Conservation (phyloP, 306 rosid species). For the Comarum palustre region DNA sequence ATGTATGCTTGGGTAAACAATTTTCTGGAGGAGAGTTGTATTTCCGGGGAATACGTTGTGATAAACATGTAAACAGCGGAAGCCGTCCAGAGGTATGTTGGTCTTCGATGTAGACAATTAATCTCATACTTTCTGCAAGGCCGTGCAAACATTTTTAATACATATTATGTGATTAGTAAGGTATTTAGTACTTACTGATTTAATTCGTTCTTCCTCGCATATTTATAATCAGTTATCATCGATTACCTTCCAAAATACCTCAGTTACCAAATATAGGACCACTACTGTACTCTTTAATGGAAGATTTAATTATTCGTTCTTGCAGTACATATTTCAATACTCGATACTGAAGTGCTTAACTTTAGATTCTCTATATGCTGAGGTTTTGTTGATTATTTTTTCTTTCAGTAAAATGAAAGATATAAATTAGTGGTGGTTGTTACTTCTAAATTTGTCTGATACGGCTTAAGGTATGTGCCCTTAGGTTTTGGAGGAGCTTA, state of each 20-base stretch:
- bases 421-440: neutral
- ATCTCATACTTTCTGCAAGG: slow-evolving; percentile 20
- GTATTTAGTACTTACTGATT: neutral
- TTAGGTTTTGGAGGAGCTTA: slow-evolving; percentile 2
- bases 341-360: neutral
- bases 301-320: neutral
- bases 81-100: slow-evolving; percentile 53
- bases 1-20: slow-evolving; percentile 79
- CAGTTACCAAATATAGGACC: neutral
- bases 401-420: neutral
- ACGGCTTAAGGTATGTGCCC: neutral
- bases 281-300: neutral
- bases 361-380: neutral
- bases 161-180: neutral
- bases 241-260: neutral
- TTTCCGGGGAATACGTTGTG: slow-evolving; percentile 87
- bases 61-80: slow-evolving; percentile 68
- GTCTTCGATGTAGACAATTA: slow-evolving; percentile 11
- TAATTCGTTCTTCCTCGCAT: neutral
- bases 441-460: neutral
- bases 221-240: neutral
- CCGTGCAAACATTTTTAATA: neutral
- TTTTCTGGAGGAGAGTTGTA: slow-evolving; percentile 82
- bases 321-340: neutral
- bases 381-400: neutral